These are phyloP conservation scores for Sarocladium strictum DNA, from an alignment of 2,329 filamentous ascomycete species.

Conservation along the genomic window DNA sequence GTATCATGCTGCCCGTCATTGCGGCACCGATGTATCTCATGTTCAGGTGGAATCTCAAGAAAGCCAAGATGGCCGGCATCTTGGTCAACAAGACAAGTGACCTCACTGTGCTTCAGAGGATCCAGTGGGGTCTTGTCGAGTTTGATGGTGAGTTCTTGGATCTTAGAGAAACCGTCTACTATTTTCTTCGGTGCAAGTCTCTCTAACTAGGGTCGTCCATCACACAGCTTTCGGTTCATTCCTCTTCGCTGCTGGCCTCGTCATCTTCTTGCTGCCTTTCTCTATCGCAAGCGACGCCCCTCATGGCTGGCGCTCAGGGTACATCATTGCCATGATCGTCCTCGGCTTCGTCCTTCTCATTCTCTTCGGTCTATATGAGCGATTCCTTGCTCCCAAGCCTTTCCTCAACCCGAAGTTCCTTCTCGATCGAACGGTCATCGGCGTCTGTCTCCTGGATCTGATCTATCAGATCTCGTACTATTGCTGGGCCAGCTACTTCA, in stretches of 20 bases:
- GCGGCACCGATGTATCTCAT: slow-evolving; percentile 16
- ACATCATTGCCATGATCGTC: slow-evolving; percentile 50
- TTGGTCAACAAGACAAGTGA: slow-evolving; percentile 11
- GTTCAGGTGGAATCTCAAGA: slow-evolving; percentile 12
- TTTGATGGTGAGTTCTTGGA: slow-evolving; percentile 13
- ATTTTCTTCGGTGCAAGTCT: too few relatives aligned
- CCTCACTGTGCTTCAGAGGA: slow-evolving; percentile 11
- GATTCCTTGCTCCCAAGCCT: slow-evolving; percentile 43
- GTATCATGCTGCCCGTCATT: slow-evolving; percentile 45
- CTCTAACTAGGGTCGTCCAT: not conserved
- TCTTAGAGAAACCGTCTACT: not conserved
- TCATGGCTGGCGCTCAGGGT: slow-evolving; percentile 39
- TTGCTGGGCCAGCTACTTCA: slow-evolving; percentile 43
- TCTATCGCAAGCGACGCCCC: slow-evolving; percentile 40
- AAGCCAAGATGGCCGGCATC: slow-evolving; percentile 13
- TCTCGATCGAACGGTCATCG: slow-evolving; percentile 40
- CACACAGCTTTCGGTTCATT: slow-evolving; percentile 39
- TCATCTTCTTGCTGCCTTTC: slow-evolving; percentile 57
- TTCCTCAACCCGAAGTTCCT: slow-evolving; percentile 47
- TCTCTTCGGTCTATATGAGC: slow-evolving; percentile 47
- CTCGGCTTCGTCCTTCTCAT: slow-evolving; percentile 51
- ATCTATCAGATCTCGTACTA: slow-evolving; percentile 40
- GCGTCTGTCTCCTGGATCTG: slow-evolving; percentile 32
- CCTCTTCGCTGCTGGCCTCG: slow-evolving; percentile 46
- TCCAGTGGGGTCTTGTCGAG: slow-evolving; percentile 13